A percentile compares a stretch with the other conserved stretches of the same genome.
Conservation (phyloP, 1,284 basidiomycete genomes). For the Cutaneotrichosporon sp. region DNA sequence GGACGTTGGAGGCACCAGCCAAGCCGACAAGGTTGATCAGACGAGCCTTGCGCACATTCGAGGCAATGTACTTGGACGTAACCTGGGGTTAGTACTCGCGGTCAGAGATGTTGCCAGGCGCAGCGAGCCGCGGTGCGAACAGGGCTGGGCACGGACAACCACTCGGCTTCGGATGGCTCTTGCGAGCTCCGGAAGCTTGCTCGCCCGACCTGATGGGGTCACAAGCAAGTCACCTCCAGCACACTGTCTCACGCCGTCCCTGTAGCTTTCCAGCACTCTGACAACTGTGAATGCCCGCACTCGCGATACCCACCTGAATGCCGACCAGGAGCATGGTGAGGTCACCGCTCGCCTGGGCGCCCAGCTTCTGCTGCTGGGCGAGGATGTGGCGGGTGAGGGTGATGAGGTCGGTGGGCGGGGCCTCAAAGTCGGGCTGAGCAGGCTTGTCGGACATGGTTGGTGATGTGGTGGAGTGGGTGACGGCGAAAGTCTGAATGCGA, state of each 20-base stretch:
- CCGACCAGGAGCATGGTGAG: slow-evolving; percentile 89
- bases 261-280: too few relatives aligned
- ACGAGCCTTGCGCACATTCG: slow-evolving; percentile 92
- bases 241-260: background rate
- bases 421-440: slow-evolving; percentile 47
- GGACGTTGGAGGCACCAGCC: slow-evolving; percentile 92
- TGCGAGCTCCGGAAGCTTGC: too few relatives aligned
- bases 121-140: too few relatives aligned
- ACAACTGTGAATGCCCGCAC: too few relatives aligned
- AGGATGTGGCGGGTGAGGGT: slow-evolving; percentile 89
- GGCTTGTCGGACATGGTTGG: slow-evolving; percentile 8
- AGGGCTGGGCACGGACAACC: background rate
- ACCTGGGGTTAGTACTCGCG: slow-evolving; percentile 43
- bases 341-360: slow-evolving; percentile 79
- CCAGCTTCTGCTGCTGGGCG: slow-evolving; percentile 71
- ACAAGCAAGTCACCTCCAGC: too few relatives aligned
- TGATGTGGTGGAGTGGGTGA: background rate
- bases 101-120: background rate
- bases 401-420: slow-evolving; percentile 78
- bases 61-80: slow-evolving; percentile 82
- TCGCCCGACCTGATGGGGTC: too few relatives aligned
- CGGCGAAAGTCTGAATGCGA: background rate
- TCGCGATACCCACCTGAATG: slow-evolving; percentile 65
- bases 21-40: slow-evolving; percentile 97
- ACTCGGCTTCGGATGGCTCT: too few relatives aligned